These are phyloP conservation scores for Apophysomyces trapeziformis DNA, from an alignment of 371 early-diverging fungal species.

Conservation along the genomic window DNA sequence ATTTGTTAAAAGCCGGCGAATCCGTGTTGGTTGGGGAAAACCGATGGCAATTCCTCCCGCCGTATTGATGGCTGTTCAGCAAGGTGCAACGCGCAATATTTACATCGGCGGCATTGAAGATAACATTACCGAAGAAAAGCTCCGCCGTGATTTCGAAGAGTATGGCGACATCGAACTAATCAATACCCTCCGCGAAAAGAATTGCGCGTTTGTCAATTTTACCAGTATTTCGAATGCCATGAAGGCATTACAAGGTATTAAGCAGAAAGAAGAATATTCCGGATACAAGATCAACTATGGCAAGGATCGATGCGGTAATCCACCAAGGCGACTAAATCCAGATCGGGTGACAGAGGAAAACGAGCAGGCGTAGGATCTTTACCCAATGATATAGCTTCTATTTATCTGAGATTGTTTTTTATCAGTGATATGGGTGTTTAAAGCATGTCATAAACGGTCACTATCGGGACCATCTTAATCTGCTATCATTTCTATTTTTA, in stretches of 20 bases:
- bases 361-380: neutral
- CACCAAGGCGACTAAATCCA: constrained; percentile 27
- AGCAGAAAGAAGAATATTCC: constrained; percentile 58
- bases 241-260: constrained; percentile 70
- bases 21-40: constrained; percentile 85
- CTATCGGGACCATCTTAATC: constrained; percentile 7
- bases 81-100: constrained; percentile 83
- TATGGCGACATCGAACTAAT: constrained; percentile 84
- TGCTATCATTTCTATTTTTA: constrained; percentile 9
- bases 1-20: constrained; percentile 68
- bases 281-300: constrained; percentile 74
- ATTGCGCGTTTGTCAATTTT: constrained; percentile 86
- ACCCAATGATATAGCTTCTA: neutral
- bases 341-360: neutral
- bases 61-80: constrained; percentile 63
- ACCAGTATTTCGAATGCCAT: constrained; percentile 71
- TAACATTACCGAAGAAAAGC: constrained; percentile 60
- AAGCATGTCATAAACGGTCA: constrained; percentile 12
- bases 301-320: constrained; percentile 82
- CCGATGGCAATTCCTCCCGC: constrained; percentile 57
- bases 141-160: constrained; percentile 69
- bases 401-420: constrained; percentile 5
- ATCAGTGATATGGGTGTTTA: constrained; percentile 4
- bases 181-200: constrained; percentile 76
- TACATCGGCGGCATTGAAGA: constrained; percentile 75